Percentiles rank a stretch among this genome's conserved stretches.
phyloP scores from a whole-genome alignment of 2,329 filamentous ascomycete species.

The Leptoxyphium fumago region DNA sequence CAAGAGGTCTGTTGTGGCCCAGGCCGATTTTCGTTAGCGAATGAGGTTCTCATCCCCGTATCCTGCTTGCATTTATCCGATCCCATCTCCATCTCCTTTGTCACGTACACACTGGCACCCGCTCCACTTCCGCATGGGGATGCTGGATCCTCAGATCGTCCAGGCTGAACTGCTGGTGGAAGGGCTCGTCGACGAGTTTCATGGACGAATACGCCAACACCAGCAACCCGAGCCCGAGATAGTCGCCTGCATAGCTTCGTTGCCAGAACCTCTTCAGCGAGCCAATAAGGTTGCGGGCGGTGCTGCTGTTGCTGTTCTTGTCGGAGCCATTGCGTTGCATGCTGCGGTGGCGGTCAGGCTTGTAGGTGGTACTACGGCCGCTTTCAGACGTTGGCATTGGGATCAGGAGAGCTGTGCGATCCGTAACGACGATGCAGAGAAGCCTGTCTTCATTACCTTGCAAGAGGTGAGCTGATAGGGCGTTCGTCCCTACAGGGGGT shows the following conservation, averaged over 20 bases:
- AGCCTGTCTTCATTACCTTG: not conserved
- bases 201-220: conserved; percentile 47
- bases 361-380: not conserved
- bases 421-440: not conserved
- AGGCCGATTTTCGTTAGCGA: conserved; percentile 10
- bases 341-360: not conserved
- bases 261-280: conserved; percentile 23
- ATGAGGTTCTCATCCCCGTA: not conserved
- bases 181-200: conserved; percentile 60
- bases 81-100: not conserved
- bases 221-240: conserved; percentile 62
- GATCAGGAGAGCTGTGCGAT: not conserved
- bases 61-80: not conserved
- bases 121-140: conserved; percentile 70
- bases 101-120: conserved; percentile 59
- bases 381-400: conserved; percentile 2
- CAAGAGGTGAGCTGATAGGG: too few relatives aligned
- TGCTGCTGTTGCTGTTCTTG: conserved; percentile 3
- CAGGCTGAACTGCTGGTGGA: conserved; percentile 87
- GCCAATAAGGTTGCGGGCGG: not conserved
- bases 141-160: conserved; percentile 74
- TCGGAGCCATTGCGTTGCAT: conserved; percentile 3
- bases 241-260: conserved; percentile 79
- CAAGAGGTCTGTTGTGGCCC: conserved; percentile 42
- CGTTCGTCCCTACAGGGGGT: too few relatives aligned